Percentiles rank a stretch among this genome's conserved stretches.
Evolutionary conservation across 306 rosid genomes (phyloP).

Genomic region (Dryas alaskensis): DNA sequence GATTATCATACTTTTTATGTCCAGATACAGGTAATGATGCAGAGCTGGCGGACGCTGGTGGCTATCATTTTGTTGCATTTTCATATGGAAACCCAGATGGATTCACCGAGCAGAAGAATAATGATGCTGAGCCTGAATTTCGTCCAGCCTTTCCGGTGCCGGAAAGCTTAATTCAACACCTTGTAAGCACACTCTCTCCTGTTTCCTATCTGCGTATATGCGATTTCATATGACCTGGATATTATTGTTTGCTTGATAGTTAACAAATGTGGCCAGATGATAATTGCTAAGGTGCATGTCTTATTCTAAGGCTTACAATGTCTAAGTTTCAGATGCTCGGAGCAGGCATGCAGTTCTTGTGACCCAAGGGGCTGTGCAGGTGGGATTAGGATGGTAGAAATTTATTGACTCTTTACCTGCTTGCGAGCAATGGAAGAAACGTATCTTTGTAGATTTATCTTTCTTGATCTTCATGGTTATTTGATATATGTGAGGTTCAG

Average conservation of each 20-base stretch:
- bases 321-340: slow-evolving; percentile 99
- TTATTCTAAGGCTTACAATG: slow-evolving; percentile 92
- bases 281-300: slow-evolving; percentile 79
- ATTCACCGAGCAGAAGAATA: slow-evolving; percentile 35
- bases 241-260: slow-evolving; percentile 38
- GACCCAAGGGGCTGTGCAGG: slow-evolving; percentile 85
- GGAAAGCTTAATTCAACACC: slow-evolving; percentile 57
- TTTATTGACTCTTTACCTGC: slow-evolving; percentile 51
- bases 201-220: not conserved
- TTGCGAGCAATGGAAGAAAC: slow-evolving; percentile 56
- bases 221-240: slow-evolving; percentile 2
- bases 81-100: slow-evolving; percentile 53
- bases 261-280: slow-evolving; percentile 65
- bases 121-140: slow-evolving; percentile 41
- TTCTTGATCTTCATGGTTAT: slow-evolving; percentile 64
- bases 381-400: slow-evolving; percentile 87
- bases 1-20: slow-evolving; percentile 31
- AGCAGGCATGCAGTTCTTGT: slow-evolving; percentile 74
- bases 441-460: slow-evolving; percentile 54
- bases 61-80: slow-evolving; percentile 60
- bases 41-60: slow-evolving; percentile 29
- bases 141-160: slow-evolving; percentile 70
- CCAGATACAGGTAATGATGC: slow-evolving; percentile 42
- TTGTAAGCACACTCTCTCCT: slow-evolving; percentile 48
- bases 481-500: slow-evolving; percentile 36